A percentile compares a stretch with the other conserved stretches of the same genome.
These are phyloP conservation scores for Friedmanniomyces simplex DNA, from an alignment of 495 filamentous ascomycete genomes.

Conservation along the genomic window DNA sequence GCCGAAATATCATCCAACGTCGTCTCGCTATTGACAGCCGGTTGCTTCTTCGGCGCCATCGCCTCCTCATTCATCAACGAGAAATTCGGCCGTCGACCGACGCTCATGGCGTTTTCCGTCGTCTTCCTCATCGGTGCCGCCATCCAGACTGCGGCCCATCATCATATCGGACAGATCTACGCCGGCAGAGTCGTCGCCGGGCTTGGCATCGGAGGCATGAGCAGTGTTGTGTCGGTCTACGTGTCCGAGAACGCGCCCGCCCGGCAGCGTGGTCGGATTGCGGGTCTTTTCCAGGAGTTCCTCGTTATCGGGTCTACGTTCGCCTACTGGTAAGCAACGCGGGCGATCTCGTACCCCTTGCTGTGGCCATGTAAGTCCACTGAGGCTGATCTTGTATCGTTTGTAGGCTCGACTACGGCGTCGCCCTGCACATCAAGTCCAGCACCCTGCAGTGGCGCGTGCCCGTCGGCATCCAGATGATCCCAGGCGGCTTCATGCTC, in stretches of 20 bases:
- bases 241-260: slow-evolving; percentile 14
- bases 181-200: slow-evolving; percentile 15
- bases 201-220: slow-evolving; percentile 15
- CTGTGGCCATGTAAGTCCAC: no score
- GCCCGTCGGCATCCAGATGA: slow-evolving; percentile 18
- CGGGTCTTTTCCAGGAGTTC: slow-evolving; percentile 11
- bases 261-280: slow-evolving; percentile 5
- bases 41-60: slow-evolving; percentile 26
- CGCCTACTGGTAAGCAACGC: slow-evolving; percentile 7
- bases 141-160: slow-evolving; percentile 18
- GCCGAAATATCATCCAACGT: slow-evolving; percentile 44
- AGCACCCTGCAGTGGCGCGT: slow-evolving; percentile 9
- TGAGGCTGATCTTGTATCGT: no score
- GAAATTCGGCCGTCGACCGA: slow-evolving; percentile 18
- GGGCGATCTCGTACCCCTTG: no score
- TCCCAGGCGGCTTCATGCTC: slow-evolving; percentile 15
- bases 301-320: slow-evolving; percentile 3
- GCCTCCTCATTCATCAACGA: slow-evolving; percentile 19
- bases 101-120: slow-evolving; percentile 20
- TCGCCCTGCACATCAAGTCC: slow-evolving; percentile 7
- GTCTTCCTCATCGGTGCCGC: slow-evolving; percentile 25
- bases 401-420: slow-evolving; percentile 11
- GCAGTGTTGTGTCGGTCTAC: slow-evolving; percentile 8
- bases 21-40: slow-evolving; percentile 47
- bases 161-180: slow-evolving; percentile 13